Percentiles rank a stretch among this genome's conserved stretches.
These are phyloP conservation scores for Yamadazyma sp. DNA, from an alignment of 1,139 yeast genomes.

Conservation along the genomic window DNA sequence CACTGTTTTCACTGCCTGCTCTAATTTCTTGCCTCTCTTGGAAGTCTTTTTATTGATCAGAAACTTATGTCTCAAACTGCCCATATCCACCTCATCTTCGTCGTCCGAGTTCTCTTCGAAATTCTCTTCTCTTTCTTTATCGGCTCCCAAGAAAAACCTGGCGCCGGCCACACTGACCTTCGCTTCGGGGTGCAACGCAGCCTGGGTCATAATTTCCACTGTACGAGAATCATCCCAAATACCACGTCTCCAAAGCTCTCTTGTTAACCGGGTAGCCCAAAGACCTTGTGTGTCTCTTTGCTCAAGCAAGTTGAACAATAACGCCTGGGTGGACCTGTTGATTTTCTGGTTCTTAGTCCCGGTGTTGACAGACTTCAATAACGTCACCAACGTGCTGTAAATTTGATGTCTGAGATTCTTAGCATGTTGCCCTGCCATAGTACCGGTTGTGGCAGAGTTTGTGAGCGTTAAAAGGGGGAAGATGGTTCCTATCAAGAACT, in stretches of 20 bases:
- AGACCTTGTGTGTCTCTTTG: slow-evolving; percentile 79
- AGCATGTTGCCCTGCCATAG: slow-evolving; percentile 68
- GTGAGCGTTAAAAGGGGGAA: slow-evolving; percentile 73
- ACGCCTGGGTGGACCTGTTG: slow-evolving; percentile 86
- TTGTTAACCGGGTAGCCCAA: slow-evolving; percentile 94
- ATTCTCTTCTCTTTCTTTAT: slow-evolving; percentile 87
- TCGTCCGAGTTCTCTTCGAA: slow-evolving; percentile 69
- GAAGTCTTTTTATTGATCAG: slow-evolving; percentile 79
- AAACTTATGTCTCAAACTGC: slow-evolving; percentile 74
- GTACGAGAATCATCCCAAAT: slow-evolving; percentile 98
- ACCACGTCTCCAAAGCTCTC: slow-evolving; percentile 96
- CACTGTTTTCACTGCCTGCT: slow-evolving; percentile 63
- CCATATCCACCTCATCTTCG: slow-evolving; percentile 67
- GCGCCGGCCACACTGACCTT: slow-evolving; percentile 92
- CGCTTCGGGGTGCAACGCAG: slow-evolving; percentile 82
- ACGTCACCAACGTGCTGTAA: slow-evolving; percentile 71
- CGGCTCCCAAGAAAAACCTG: slow-evolving; percentile 89
- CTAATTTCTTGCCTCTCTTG: slow-evolving; percentile 77
- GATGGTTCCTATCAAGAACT: slow-evolving; percentile 75
- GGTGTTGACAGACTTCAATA: slow-evolving; percentile 78
- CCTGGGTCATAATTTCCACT: slow-evolving; percentile 95
- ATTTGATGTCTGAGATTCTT: slow-evolving; percentile 82
- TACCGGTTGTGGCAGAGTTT: slow-evolving; percentile 32
- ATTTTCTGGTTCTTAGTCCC: slow-evolving; percentile 85
- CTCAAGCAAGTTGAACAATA: slow-evolving; percentile 80